Conservation (phyloP, 2,329 filamentous ascomycete species). For the Fusarium lateritium region DNA sequence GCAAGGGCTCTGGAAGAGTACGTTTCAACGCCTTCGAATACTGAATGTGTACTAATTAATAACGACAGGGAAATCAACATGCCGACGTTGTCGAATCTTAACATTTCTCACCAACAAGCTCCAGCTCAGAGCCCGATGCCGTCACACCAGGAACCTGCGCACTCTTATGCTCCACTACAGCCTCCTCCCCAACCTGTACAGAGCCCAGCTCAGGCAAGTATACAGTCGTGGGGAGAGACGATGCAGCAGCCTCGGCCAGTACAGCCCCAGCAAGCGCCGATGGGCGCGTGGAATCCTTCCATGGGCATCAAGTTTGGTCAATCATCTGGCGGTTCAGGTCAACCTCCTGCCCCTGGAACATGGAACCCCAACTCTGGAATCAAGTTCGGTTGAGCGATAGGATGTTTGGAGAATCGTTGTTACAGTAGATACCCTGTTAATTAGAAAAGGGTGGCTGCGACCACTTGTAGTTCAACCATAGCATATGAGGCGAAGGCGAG, state of each 20-base stretch:
- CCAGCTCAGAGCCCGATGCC: constrained; percentile 39
- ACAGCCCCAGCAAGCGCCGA: constrained; percentile 57
- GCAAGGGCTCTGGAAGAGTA: constrained; percentile 84
- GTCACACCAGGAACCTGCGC: constrained; percentile 26
- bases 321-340: constrained; percentile 48
- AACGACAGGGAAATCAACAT: constrained; percentile 64
- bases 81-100: constrained; percentile 64
- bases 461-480: neutral
- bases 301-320: constrained; percentile 85
- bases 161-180: constrained; percentile 29
- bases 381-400: constrained; percentile 62
- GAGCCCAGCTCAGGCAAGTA: constrained; percentile 62
- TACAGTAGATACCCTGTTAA: constrained; percentile 16
- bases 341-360: constrained; percentile 56
- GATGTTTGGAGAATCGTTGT: constrained; percentile 1
- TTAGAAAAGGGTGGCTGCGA: neutral
- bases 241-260: constrained; percentile 70
- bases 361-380: constrained; percentile 74
- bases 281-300: constrained; percentile 77
- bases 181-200: constrained; percentile 45
- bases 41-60: constrained; percentile 20
- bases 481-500: constrained; percentile 17
- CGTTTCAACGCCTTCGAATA: constrained; percentile 47
- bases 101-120: constrained; percentile 52
- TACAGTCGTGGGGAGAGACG: constrained; percentile 72